Percentiles rank a stretch among this genome's conserved stretches.
These are phyloP conservation scores for Scalesia atractyloides DNA, from an alignment of 129 eudicot species.

Conservation along the genomic window DNA sequence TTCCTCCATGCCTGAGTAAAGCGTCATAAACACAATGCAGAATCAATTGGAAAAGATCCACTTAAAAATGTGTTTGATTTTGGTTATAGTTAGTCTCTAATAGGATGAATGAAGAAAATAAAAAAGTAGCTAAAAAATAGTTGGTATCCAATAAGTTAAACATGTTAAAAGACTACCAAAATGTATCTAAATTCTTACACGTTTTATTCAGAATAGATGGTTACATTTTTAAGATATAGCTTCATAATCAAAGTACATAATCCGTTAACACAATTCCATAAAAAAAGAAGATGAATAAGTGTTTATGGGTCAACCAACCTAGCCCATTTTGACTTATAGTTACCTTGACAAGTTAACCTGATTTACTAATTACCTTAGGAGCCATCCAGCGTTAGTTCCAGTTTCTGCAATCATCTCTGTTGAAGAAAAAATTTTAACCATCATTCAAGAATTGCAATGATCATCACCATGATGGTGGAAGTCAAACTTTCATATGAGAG, in stretches of 20 bases:
- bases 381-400: slow-evolving; percentile 95
- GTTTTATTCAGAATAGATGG: not conserved
- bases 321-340: no score
- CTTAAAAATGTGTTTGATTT: not conserved
- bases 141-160: not conserved
- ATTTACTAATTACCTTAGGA: slow-evolving; percentile 59
- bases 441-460: no score
- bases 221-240: slow-evolving; percentile 3
- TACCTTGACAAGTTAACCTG: no score
- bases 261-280: not conserved
- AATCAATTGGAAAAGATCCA: not conserved
- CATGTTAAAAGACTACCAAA: not conserved
- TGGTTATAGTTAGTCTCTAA: not conserved
- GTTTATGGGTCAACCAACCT: not conserved
- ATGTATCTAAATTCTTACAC: not conserved
- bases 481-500: no score
- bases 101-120: not conserved
- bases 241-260: not conserved
- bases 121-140: not conserved
- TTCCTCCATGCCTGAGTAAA: slow-evolving; percentile 80
- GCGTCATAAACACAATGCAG: slow-evolving; percentile 42
- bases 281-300: not conserved
- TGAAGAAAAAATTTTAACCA: no score
- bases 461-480: no score
- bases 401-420: slow-evolving; percentile 95